Evolutionary conservation across 805 yeast genomes (phyloP).

Genomic region (Yarrowia divulgata): DNA sequence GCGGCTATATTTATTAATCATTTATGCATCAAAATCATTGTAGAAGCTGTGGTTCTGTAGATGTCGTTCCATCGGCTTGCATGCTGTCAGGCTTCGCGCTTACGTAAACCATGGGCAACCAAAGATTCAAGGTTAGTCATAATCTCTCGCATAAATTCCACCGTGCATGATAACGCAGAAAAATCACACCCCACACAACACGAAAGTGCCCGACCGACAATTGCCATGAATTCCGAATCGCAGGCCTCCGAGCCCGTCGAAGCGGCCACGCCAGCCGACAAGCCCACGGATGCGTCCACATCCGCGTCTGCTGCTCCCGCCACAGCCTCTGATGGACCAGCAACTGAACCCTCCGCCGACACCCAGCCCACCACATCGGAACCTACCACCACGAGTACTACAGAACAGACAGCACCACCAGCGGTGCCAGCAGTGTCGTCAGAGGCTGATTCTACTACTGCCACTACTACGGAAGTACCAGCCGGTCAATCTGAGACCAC

Average conservation of each 20-base stretch:
- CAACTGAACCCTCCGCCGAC: neutral
- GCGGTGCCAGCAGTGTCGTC: neutral
- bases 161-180: conserved; percentile 32
- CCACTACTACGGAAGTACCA: neutral
- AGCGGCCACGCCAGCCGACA: neutral
- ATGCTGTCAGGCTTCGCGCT: neutral
- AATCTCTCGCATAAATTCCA: conserved; percentile 14
- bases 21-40: neutral
- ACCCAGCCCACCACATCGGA: conserved; percentile 1
- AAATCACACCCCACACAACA: conserved; percentile 29
- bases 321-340: neutral
- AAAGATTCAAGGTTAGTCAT: neutral
- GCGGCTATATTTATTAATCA: neutral
- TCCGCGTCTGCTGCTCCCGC: neutral
- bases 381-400: neutral
- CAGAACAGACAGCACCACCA: neutral
- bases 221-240: conserved; percentile 17
- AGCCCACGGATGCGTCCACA: conserved; percentile 3
- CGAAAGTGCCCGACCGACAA: neutral
- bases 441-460: too few relatives aligned
- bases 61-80: too few relatives aligned
- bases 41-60: neutral
- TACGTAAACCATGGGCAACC: neutral
- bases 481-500: neutral
- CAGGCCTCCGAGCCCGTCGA: conserved; percentile 1